Evolutionary conservation across 169 alveolate species (phyloP), one percentile per base, ranked within the genome.

Genomic region (Neospora caninum): DNA sequence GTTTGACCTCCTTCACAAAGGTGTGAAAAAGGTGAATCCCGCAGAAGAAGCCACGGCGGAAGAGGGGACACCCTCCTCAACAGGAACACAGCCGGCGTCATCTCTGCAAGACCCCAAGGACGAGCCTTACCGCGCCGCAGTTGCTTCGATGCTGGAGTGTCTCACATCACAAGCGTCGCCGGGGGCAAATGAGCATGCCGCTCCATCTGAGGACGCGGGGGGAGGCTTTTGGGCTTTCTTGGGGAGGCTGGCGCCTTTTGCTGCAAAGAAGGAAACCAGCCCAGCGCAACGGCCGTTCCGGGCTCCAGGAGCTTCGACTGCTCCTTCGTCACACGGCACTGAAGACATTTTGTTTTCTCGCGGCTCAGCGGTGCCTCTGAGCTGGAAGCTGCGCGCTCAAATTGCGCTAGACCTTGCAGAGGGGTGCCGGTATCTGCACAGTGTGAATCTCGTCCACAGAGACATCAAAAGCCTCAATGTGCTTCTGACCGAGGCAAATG

Each of bases 391-490:
- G 95, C 95, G 95, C 39, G 84, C 96, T 13, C 95, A 96, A 88
- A 97, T 98, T 78, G 96, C 97, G 16, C 54, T 93, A 29, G 98
- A 98, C 95, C 95, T 97, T 25, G 98, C 98, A 13, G 95, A 94
- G 73, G 99, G 98, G 31, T 96, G 97, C 96, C 91, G 91, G 83
- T 97, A 96, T 95, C 96, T 97, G 36, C 99, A 97, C 92, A 80
- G 94, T 34, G 93, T 58, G 87, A 93, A 96, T 45, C 94, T 98
- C 64, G 93, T 98, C 2, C 99, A 98, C 91, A 93, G 99, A 82
- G 99, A 98, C 95, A 95, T 98, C 80, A 98, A 98, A 91, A 94
- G 97, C 49, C 95, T 98, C 93, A 98, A 98, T 92, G 89, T 97
- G 54, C 95, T 97, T 41, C 83, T 97, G 70, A 45, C 95, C 4